Conservation (phyloP, 257 asterid species). For the Vinca minor region DNA sequence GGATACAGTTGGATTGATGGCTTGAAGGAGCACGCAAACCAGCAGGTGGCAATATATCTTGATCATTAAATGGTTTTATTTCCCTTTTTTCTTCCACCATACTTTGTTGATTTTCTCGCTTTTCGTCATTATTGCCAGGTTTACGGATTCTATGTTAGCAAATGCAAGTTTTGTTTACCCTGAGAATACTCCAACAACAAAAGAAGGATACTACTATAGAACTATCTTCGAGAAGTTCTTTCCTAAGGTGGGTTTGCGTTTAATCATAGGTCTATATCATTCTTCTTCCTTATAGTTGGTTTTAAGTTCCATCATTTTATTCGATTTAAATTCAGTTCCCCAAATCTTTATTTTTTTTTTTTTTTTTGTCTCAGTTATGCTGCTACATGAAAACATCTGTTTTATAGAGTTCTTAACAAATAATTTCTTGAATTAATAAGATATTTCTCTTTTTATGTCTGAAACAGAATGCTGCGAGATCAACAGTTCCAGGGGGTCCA, state of each 20-base stretch:
- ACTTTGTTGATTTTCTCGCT: background rate
- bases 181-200: constrained; percentile 88
- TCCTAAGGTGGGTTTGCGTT: constrained; percentile 67
- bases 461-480: constrained; percentile 85
- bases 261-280: background rate
- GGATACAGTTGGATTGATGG: constrained; percentile 99
- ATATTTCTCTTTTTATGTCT: too few species aligned
- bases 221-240: constrained; percentile 78
- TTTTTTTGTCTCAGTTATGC: too few species aligned
- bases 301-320: too few species aligned
- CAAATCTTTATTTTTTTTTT: too few species aligned
- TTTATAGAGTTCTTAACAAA: too few species aligned
- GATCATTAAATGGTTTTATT: background rate
- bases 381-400: too few species aligned
- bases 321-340: too few species aligned
- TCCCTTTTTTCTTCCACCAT: background rate
- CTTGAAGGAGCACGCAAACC: constrained; percentile 78
- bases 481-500: constrained; percentile 96
- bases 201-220: constrained; percentile 85
- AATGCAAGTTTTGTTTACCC: constrained; percentile 91
- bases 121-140: constrained; percentile 42
- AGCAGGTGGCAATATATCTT: constrained; percentile 40
- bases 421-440: too few species aligned
- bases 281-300: background rate
- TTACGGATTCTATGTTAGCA: constrained; percentile 81